phyloP scores from a whole-genome alignment of 192 early-diverging fungal species.

The Linnemannia exigua region DNA sequence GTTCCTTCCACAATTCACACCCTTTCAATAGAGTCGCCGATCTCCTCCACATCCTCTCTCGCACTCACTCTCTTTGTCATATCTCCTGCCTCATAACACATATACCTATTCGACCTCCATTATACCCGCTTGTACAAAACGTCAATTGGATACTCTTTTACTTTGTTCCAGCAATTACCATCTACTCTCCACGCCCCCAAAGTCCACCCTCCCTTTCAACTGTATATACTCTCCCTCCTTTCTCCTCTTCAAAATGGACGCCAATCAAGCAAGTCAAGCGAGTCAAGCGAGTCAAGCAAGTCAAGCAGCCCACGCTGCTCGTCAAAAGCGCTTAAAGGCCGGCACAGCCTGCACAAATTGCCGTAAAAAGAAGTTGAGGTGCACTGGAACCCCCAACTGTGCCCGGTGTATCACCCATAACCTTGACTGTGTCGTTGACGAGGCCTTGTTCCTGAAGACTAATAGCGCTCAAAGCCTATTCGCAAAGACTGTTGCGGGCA shows the following conservation, averaged over 20 bases:
- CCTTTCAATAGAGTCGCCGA: background rate
- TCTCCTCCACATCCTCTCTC: background rate
- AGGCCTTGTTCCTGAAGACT: slow-evolving; percentile 34
- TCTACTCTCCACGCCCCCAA: background rate
- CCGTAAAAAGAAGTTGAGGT: slow-evolving; percentile 33
- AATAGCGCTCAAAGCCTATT: slow-evolving; percentile 21
- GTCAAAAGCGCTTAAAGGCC: slow-evolving; percentile 37
- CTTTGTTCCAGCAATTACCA: too few species aligned
- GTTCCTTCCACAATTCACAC: background rate
- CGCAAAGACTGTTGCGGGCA: background rate
- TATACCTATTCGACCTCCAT: background rate
- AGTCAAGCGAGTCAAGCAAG: background rate
- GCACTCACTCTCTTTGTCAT: background rate
- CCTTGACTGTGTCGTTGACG: slow-evolving; percentile 36
- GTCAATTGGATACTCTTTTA: too few species aligned
- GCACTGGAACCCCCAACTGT: slow-evolving; percentile 39
- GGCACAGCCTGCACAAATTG: slow-evolving; percentile 47
- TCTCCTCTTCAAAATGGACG: background rate
- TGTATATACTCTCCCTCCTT: background rate
- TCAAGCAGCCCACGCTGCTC: background rate
- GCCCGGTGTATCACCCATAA: slow-evolving; percentile 28
- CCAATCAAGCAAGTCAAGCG: background rate
- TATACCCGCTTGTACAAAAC: too few species aligned
- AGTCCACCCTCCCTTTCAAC: background rate
- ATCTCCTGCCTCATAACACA: background rate